phyloP scores from a whole-genome alignment of 352 stramenopile species.

The Globisporangium middletonii region DNA sequence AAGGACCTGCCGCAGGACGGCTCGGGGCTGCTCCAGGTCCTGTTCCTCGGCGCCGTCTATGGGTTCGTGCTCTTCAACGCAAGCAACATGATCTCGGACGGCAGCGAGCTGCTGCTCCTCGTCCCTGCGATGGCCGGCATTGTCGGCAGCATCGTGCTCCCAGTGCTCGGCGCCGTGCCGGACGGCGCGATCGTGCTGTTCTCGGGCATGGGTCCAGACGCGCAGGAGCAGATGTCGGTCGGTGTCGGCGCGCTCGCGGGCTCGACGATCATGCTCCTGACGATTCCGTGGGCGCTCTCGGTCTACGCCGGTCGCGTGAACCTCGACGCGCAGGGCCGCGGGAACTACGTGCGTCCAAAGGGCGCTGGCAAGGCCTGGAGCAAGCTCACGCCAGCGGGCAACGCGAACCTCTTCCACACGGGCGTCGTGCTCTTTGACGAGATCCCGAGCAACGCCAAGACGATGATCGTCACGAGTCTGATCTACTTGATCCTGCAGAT shows the following conservation, averaged over 20 bases:
- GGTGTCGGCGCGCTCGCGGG: slow-evolving; percentile 97
- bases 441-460: slow-evolving; percentile 85
- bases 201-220: slow-evolving; percentile 90
- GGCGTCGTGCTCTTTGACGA: slow-evolving; percentile 81
- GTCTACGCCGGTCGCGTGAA: slow-evolving; percentile 93
- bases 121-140: slow-evolving; percentile 93
- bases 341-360: slow-evolving; percentile 83
- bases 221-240: slow-evolving; percentile 93
- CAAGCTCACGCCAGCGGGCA: slow-evolving; percentile 81
- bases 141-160: slow-evolving; percentile 95
- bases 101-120: slow-evolving; percentile 96
- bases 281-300: slow-evolving; percentile 95
- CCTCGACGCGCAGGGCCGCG: slow-evolving; percentile 83
- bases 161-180: slow-evolving; percentile 95
- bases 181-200: slow-evolving; percentile 98
- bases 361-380: slow-evolving; percentile 60
- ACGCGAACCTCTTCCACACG: slow-evolving; percentile 54
- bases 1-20: slow-evolving; percentile 71
- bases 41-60: slow-evolving; percentile 95
- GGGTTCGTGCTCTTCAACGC: slow-evolving; percentile 96
- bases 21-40: slow-evolving; percentile 84
- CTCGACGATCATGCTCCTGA: slow-evolving; percentile 99
- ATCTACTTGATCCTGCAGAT: slow-evolving; percentile 96
- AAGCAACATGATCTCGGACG: slow-evolving; percentile 97
- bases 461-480: slow-evolving; percentile 91